Evolutionary conservation across 352 stramenopile species (phyloP).

Genomic region (Pythium apleroticum): DNA sequence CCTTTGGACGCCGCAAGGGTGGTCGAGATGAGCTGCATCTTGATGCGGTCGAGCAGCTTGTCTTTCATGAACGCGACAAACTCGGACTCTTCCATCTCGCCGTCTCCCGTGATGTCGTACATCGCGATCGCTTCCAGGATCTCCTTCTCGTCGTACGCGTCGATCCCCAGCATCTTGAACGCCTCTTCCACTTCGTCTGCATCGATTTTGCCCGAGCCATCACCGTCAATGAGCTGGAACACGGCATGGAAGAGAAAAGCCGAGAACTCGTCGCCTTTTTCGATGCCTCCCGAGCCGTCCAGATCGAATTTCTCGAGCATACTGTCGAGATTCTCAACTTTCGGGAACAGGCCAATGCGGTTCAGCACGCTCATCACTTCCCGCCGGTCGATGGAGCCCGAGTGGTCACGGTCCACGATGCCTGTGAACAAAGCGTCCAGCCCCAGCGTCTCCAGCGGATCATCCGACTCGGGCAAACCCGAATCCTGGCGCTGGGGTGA

Average conservation of each 20-base stretch:
- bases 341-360: conserved; percentile 63
- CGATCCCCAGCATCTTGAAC: conserved; percentile 69
- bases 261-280: conserved; percentile 56
- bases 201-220: conserved; percentile 76
- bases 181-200: conserved; percentile 69
- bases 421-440: conserved; percentile 65
- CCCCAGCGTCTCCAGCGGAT: conserved; percentile 50
- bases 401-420: conserved; percentile 61
- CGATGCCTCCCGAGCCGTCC: conserved; percentile 45
- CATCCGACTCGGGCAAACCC: conserved; percentile 24
- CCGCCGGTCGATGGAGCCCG: conserved; percentile 47
- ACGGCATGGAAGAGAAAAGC: conserved; percentile 73
- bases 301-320: conserved; percentile 59
- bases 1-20: not conserved
- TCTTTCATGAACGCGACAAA: conserved; percentile 84
- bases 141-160: conserved; percentile 60
- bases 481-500: conserved; percentile 14
- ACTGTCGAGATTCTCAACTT: conserved; percentile 40
- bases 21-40: conserved; percentile 35
- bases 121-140: conserved; percentile 59
- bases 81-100: conserved; percentile 79
- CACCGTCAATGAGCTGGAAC: conserved; percentile 74
- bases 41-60: conserved; percentile 58
- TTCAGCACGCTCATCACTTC: conserved; percentile 69
- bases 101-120: conserved; percentile 75